Evolutionary conservation across 768 basidiomycete genomes (phyloP), one percentile per base, ranked within the genome.

Genomic region (Collybiopsis luxurians): DNA sequence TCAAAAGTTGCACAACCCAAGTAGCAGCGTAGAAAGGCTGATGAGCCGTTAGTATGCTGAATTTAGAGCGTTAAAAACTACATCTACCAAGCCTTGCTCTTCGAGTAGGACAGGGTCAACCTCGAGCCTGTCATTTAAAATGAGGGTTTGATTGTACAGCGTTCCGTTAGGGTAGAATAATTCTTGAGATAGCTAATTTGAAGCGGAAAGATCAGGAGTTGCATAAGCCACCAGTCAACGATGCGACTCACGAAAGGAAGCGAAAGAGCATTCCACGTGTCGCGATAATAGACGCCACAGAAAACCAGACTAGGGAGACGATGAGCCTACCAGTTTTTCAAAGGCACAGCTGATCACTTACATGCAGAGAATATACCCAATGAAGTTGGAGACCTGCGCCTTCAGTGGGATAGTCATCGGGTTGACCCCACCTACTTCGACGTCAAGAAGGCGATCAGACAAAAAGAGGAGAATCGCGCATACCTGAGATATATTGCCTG

Each of bases 11-110:
- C 2, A 75, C 69, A 23, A 79, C 69, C 77, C 79, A 80, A 13
- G 75, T 77, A n/a, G 72, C 70, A 5, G 80, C 73, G 55, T 80
- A 80, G 60, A 73, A 80, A 5, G 76, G 77, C 73, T 75, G 39
- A 21, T 24, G 13, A 24, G 2, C 11, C n/a, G n/a, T 34, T 39
- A 21, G 30, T 15, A 47, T 23, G 24, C 36, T 24, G 27, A 13
- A 49, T 1, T 26, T 24, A 4, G 23, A 53, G 30, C 17, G 21
- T 45, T n/a, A n/a, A n/a, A n/a, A n/a, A n/a, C n/a, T n/a, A n/a
- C n/a, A n/a, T 13, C 13, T 34, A 34, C 31, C 31, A 34, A 34
- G 31, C 31, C 31, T 34, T 34, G 31, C 13, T 34, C 31, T 34
- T 34, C 31, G 31, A 34, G 31, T 13, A 34, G 13, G 13, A 34